These are phyloP conservation scores for Botrytis fragariae DNA, from an alignment of 2,329 filamentous ascomycete species.

Conservation along the genomic window DNA sequence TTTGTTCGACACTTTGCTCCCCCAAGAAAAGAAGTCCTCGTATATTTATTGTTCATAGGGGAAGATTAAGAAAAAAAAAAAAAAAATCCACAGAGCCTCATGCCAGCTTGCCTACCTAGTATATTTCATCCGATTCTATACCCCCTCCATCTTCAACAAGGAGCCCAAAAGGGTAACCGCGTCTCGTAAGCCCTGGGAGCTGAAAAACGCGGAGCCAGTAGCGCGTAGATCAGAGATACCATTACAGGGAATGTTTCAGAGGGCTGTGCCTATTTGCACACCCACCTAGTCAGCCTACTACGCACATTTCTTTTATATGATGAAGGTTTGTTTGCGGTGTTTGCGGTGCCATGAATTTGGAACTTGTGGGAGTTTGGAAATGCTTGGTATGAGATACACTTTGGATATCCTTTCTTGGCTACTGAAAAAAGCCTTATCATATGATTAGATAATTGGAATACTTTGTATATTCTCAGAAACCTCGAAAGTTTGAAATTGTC, in stretches of 20 bases:
- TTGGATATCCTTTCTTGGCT: neutral
- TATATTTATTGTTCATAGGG: neutral
- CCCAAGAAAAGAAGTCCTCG: neutral
- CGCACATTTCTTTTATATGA: neutral
- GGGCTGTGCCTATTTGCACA: neutral
- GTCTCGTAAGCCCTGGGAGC: constrained; percentile 6
- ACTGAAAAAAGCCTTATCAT: neutral
- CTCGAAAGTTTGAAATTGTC: neutral
- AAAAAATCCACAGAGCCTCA: neutral
- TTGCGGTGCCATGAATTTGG: neutral
- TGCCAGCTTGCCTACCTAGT: neutral
- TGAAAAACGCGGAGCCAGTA: neutral
- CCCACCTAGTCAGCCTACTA: neutral
- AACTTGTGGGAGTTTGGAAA: neutral
- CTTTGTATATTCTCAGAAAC: neutral
- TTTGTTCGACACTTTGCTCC: neutral
- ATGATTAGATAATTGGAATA: neutral
- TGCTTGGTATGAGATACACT: neutral
- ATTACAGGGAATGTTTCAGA: neutral
- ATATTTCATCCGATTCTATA: neutral
- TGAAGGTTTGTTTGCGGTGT: neutral
- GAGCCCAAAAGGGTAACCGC: neutral
- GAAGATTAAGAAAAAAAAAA: neutral
- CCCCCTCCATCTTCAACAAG: neutral
- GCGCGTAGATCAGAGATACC: neutral